A percentile compares a stretch with the other conserved stretches of the same genome.
Evolutionary conservation across 208 protist species (phyloP).

Genomic region (Trichomonas vaginalis): DNA sequence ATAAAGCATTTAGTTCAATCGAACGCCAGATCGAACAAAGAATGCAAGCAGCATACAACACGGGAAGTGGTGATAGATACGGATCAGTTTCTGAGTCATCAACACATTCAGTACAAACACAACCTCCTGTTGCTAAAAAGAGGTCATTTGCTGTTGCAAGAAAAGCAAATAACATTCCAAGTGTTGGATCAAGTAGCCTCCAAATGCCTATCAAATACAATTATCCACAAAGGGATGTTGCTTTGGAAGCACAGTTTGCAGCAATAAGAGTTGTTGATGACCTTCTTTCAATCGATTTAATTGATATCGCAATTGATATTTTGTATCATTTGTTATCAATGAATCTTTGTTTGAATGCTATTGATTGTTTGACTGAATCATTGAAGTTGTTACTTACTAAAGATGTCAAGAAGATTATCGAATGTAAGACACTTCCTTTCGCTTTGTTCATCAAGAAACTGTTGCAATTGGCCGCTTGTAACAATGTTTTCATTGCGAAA

Average conservation of each 20-base stretch:
- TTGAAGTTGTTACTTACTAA: background rate
- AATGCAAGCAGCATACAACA: too few species aligned
- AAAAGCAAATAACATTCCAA: background rate
- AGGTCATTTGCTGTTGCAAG: background rate
- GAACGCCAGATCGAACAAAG: background rate
- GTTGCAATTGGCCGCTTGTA: background rate
- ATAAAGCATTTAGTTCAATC: background rate
- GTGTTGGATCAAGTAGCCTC: background rate
- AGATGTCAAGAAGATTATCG: background rate
- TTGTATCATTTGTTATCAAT: background rate
- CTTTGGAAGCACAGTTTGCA: background rate
- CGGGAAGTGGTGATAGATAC: background rate
- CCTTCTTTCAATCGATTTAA: background rate
- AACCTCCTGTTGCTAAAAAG: background rate
- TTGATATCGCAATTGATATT: background rate
- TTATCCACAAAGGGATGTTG: background rate
- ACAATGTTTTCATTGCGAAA: background rate
- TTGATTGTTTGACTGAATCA: background rate
- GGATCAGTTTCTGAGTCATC: background rate
- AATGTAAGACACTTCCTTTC: background rate
- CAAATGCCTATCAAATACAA: background rate
- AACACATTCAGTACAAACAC: background rate
- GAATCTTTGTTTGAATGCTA: background rate
- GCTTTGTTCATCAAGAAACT: background rate
- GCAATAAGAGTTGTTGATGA: background rate